Conservation (phyloP, 2,329 filamentous ascomycete species). For the Ceratocystiopsis sp. region DNA sequence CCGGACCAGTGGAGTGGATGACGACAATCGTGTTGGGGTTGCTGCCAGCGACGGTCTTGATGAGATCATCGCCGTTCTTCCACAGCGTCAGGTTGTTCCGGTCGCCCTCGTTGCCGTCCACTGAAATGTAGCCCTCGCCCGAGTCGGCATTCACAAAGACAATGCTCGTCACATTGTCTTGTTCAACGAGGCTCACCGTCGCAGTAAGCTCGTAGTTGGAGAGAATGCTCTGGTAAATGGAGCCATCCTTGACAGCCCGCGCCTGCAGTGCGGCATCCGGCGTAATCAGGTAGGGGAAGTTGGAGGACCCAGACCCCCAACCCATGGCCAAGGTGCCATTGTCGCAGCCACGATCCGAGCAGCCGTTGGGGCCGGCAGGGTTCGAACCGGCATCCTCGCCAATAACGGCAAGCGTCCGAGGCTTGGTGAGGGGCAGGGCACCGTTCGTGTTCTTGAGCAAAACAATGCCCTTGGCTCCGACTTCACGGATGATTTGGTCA, state of each 20-base stretch:
- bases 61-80: conserved; percentile 63
- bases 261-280: conserved; percentile 53
- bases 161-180: conserved; percentile 52
- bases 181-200: conserved; percentile 40
- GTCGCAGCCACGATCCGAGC: conserved; percentile 46
- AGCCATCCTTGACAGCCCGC: conserved; percentile 41
- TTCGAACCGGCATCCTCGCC: conserved; percentile 73
- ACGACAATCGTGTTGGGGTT: conserved; percentile 87
- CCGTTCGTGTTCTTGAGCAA: conserved; percentile 73
- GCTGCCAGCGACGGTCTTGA: conserved; percentile 59
- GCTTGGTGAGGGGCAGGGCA: conserved; percentile 59
- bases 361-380: conserved; percentile 61
- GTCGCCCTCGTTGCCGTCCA: conserved; percentile 43
- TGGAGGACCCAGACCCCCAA: conserved; percentile 61
- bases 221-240: conserved; percentile 47
- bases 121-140: conserved; percentile 53
- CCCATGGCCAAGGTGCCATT: conserved; percentile 52
- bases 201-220: conserved; percentile 46
- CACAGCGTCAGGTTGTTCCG: conserved; percentile 86
- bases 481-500: conserved; percentile 52
- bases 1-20: conserved; percentile 70
- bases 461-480: conserved; percentile 67
- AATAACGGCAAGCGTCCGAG: conserved; percentile 59
- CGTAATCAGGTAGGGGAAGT: conserved; percentile 61
- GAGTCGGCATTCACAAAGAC: conserved; percentile 82